Conservation (phyloP, 2,329 filamentous ascomycete genomes). For the Talaromyces sp. region DNA sequence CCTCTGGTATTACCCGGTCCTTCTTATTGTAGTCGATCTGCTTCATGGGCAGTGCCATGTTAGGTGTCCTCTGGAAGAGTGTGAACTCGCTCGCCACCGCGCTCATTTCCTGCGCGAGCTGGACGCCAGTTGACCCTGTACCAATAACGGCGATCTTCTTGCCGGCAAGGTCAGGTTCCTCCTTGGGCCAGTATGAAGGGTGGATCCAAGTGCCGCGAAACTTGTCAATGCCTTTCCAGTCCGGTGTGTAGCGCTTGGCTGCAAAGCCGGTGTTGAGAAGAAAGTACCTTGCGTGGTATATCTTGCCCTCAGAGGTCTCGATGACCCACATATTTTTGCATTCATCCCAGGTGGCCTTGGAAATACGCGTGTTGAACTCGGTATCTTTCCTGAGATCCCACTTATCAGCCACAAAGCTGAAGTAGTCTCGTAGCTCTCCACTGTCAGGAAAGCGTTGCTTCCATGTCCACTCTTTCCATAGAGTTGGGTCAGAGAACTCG, state of each 20-base stretch:
- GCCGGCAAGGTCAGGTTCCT: constrained; percentile 51
- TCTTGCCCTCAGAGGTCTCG: constrained; percentile 37
- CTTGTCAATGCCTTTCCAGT: constrained; percentile 53
- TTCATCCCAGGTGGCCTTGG: constrained; percentile 37
- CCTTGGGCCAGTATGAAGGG: constrained; percentile 58
- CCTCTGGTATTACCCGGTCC: neutral
- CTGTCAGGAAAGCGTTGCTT: constrained; percentile 24
- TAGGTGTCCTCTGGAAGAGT: constrained; percentile 8
- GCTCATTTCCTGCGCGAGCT: constrained; percentile 3
- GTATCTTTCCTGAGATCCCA: constrained; percentile 42
- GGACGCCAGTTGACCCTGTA: constrained; percentile 52
- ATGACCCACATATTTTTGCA: constrained; percentile 40
- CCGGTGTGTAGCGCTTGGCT: constrained; percentile 58
- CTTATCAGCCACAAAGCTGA: constrained; percentile 42
- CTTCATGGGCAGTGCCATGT: constrained; percentile 3
- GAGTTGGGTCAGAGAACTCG: constrained; percentile 48
- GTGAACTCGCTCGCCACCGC: neutral
- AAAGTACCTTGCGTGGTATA: constrained; percentile 39
- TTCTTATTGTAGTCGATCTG: neutral
- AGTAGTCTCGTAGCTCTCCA: constrained; percentile 44
- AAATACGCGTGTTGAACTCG: constrained; percentile 42
- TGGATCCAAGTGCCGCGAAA: constrained; percentile 60
- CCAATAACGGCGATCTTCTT: constrained; percentile 62
- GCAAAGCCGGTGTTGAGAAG: constrained; percentile 46
- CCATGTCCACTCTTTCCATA: constrained; percentile 45